phyloP scores from a whole-genome alignment of 371 early-diverging fungal genomes.

The Mucor circinelloides region DNA sequence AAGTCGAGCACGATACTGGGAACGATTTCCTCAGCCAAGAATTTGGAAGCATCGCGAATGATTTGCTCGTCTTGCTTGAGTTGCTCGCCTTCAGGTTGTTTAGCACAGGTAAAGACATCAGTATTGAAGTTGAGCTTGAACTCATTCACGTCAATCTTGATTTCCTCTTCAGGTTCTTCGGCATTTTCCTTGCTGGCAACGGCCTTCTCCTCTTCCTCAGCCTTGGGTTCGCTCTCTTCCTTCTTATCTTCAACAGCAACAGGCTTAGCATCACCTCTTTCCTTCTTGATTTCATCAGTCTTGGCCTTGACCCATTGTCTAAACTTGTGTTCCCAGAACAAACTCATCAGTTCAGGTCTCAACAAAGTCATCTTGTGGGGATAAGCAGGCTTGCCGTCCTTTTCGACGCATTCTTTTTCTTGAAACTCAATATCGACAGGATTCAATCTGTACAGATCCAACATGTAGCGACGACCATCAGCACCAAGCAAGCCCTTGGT shows the following conservation, averaged over 20 bases:
- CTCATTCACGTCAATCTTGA: conserved; percentile 59
- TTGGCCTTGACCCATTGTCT: conserved; percentile 66
- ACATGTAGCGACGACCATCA: conserved; percentile 88
- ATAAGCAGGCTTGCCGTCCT: conserved; percentile 65
- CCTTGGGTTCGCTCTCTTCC: conserved; percentile 15
- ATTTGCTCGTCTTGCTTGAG: conserved; percentile 49
- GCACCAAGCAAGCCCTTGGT: conserved; percentile 91
- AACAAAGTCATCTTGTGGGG: conserved; percentile 89
- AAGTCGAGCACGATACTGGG: conserved; percentile 79
- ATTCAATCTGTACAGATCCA: conserved; percentile 89
- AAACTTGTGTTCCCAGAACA: conserved; percentile 83
- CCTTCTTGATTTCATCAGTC: conserved; percentile 58
- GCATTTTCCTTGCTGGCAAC: conserved; percentile 38
- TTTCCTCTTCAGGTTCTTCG: conserved; percentile 45
- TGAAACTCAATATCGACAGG: conserved; percentile 91
- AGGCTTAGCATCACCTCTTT: conserved; percentile 40
- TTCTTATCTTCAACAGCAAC: conserved; percentile 19
- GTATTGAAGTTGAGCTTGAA: conserved; percentile 80
- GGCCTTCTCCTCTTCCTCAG: conserved; percentile 29
- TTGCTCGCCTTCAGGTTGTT: conserved; percentile 30
- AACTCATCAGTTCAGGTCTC: conserved; percentile 85
- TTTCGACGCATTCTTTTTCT: conserved; percentile 67
- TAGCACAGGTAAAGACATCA: conserved; percentile 74
- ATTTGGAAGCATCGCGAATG: conserved; percentile 80
- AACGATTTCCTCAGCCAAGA: conserved; percentile 70